Evolutionary conservation across 2,329 filamentous ascomycete genomes (phyloP).

Genomic region (Stagonosporopsis vannaccii): DNA sequence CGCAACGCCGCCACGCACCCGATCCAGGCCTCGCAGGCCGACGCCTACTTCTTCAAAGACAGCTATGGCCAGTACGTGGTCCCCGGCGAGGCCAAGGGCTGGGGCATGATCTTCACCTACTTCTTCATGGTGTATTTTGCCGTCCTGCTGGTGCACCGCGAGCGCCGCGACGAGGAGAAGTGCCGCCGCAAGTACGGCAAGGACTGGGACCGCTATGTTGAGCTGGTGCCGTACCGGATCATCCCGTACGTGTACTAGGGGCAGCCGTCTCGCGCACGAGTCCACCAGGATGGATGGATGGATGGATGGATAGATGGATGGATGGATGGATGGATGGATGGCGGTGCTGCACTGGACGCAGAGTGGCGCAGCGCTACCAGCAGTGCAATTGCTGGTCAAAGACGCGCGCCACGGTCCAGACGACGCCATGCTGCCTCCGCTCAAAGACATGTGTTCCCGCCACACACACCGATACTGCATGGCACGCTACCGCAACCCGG

Average conservation of each 20-base stretch:
- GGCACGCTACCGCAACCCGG: slow-evolving; percentile 31
- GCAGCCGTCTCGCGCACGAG: no score
- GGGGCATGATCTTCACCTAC: slow-evolving; percentile 89
- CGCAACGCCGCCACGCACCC: slow-evolving; percentile 53
- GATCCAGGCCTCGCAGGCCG: slow-evolving; percentile 52
- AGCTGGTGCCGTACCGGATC: slow-evolving; percentile 81
- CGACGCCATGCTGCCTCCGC: slow-evolving; percentile 40
- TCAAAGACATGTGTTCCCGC: slow-evolving; percentile 26
- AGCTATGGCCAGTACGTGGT: slow-evolving; percentile 70
- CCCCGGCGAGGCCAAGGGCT: slow-evolving; percentile 76
- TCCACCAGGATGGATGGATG: no score
- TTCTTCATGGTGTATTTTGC: slow-evolving; percentile 96
- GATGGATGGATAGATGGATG: no score
- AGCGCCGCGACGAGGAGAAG: slow-evolving; percentile 88
- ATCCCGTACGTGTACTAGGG: slow-evolving; percentile 81
- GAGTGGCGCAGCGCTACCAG: slow-evolving; percentile 37
- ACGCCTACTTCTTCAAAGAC: slow-evolving; percentile 63
- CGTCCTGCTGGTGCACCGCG: slow-evolving; percentile 83
- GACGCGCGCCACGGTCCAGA: slow-evolving; percentile 28
- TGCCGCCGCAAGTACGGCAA: slow-evolving; percentile 89
- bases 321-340: no score
- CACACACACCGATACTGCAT: slow-evolving; percentile 5
- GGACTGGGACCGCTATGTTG: slow-evolving; percentile 90
- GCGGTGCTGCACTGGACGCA: no score
- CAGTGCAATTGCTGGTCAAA: slow-evolving; percentile 31